phyloP scores from a whole-genome alignment of 202 grass and related monocot species.

The Schoenoplectus tabernaemontani region DNA sequence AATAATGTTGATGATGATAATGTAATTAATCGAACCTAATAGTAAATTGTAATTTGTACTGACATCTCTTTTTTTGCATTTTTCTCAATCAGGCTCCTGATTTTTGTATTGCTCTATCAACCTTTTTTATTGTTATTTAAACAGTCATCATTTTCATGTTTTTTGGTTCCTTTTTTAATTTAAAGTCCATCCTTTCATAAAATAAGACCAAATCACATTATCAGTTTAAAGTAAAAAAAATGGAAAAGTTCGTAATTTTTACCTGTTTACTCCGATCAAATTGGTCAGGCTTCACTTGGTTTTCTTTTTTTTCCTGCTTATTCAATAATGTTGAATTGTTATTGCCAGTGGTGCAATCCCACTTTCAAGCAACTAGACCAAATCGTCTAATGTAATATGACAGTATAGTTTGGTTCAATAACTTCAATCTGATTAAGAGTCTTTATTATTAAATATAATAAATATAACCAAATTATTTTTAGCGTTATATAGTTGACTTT shows the following conservation, averaged over 20 bases:
- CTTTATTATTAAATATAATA: neutral
- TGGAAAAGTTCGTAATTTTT: neutral
- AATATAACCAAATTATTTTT: neutral
- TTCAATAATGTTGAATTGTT: neutral
- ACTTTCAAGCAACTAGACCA: no score
- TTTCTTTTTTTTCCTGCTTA: neutral
- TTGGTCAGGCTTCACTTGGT: neutral
- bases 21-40: neutral
- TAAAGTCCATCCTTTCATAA: neutral
- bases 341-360: conserved; percentile 15
- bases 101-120: neutral
- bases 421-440: neutral
- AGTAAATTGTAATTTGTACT: neutral
- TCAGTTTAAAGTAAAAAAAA: neutral
- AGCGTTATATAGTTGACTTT: neutral
- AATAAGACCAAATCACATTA: neutral
- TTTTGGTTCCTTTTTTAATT: neutral
- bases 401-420: neutral
- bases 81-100: neutral
- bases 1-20: no score
- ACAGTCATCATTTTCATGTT: neutral
- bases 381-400: neutral
- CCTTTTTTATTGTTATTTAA: neutral
- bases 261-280: neutral
- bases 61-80: neutral